A percentile compares a stretch with the other conserved stretches of the same genome.
These are phyloP conservation scores for Setaria viridis DNA, from an alignment of 202 grass and related monocot genomes.

Conservation along the genomic window DNA sequence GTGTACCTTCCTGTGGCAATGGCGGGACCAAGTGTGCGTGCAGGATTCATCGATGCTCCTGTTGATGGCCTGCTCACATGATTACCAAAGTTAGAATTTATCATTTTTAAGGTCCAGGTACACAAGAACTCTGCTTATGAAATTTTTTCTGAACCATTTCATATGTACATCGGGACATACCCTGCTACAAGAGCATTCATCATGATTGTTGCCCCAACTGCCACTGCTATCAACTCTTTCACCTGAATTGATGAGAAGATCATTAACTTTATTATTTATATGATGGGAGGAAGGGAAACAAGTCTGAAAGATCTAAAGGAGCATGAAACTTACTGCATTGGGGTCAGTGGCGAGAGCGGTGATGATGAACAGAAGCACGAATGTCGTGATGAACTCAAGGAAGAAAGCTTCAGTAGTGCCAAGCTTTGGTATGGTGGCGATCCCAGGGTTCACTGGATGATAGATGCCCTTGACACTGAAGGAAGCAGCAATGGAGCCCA, in stretches of 20 bases:
- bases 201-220: constrained; percentile 38
- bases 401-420: constrained; percentile 53
- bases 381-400: constrained; percentile 68
- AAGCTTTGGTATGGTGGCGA: constrained; percentile 51
- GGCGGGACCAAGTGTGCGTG: not conserved
- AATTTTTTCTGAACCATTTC: not conserved
- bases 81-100: not conserved
- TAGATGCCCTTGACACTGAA: constrained; percentile 52
- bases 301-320: not conserved
- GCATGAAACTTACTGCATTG: constrained; percentile 4
- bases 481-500: constrained; percentile 48
- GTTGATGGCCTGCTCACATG: constrained; percentile 44
- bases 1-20: not conserved
- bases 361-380: constrained; percentile 58
- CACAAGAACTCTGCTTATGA: not conserved
- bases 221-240: constrained; percentile 51
- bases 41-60: constrained; percentile 13
- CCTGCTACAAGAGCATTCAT: constrained; percentile 46
- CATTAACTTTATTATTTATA: not conserved
- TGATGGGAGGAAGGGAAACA: not conserved
- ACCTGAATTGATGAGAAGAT: constrained; percentile 20
- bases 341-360: not conserved
- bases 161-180: constrained; percentile 16
- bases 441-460: constrained; percentile 38
- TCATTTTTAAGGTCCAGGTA: not conserved